These are phyloP conservation scores for Adansonia rubrostipa DNA, from an alignment of 441 rosid genomes.

Conservation along the genomic window DNA sequence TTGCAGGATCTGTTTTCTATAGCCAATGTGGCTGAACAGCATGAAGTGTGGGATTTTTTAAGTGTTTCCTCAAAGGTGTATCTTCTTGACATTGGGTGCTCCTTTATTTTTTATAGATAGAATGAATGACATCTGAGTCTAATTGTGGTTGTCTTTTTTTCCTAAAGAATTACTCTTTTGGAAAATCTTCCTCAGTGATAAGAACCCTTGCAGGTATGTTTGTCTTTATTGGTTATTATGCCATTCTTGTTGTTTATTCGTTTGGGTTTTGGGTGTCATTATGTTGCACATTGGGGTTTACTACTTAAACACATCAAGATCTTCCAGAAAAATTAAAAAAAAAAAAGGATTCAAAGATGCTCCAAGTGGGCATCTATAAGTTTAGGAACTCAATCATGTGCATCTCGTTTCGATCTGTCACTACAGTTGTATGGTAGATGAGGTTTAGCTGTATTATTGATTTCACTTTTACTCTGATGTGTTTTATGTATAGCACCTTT, in stretches of 20 bases:
- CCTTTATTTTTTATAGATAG: background rate
- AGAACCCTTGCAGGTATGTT: constrained; percentile 87
- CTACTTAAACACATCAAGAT: background rate
- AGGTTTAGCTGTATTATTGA: background rate
- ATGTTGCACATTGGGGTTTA: background rate
- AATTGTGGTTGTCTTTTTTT: constrained; percentile 28
- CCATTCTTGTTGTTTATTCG: constrained; percentile 21
- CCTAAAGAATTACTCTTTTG: constrained; percentile 90
- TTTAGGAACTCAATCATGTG: background rate
- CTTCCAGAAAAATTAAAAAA: background rate
- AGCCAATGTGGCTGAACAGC: constrained; percentile 98
- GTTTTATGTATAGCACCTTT: constrained; percentile 4
- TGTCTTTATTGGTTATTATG: constrained; percentile 24
- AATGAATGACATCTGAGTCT: constrained; percentile 29
- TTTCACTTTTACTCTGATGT: background rate
- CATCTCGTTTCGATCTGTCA: constrained; percentile 5
- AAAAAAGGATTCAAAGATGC: background rate
- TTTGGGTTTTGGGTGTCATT: constrained; percentile 14
- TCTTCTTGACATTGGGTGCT: constrained; percentile 23
- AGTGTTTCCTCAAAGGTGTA: constrained; percentile 86
- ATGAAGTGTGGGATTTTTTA: constrained; percentile 99
- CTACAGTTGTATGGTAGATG: background rate
- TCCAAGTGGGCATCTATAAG: constrained; percentile 4
- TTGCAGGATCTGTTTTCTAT: constrained; percentile 91
- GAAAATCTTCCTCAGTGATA: constrained; percentile 90